A percentile compares a stretch with the other conserved stretches of the same genome.
phyloP scores from a whole-genome alignment of 1,139 yeast species.

The Magnusiomyces paraingens region DNA sequence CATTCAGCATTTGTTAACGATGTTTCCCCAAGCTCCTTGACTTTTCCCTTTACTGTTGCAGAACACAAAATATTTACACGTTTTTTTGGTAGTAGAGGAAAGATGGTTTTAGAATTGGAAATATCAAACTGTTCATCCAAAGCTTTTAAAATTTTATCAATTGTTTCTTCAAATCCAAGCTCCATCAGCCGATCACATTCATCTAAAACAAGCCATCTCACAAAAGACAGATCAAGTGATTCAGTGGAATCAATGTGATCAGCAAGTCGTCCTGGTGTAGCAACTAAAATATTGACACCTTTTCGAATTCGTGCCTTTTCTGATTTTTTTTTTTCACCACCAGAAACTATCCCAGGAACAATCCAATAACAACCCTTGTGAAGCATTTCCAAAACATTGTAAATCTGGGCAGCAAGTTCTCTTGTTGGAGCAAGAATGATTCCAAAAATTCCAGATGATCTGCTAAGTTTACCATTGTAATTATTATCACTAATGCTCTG shows the following conservation, averaged over 20 bases:
- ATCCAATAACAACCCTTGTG: constrained; percentile 64
- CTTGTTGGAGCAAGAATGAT: constrained; percentile 86
- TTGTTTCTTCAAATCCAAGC: constrained; percentile 90
- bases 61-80: constrained; percentile 84
- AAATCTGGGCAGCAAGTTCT: constrained; percentile 90
- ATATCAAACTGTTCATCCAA: constrained; percentile 9
- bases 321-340: constrained; percentile 89
- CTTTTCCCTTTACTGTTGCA: constrained; percentile 84
- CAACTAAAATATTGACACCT: constrained; percentile 83
- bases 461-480: constrained; percentile 33
- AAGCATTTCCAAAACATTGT: constrained; percentile 66
- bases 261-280: constrained; percentile 86
- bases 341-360: constrained; percentile 90
- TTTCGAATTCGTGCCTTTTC: constrained; percentile 87
- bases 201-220: constrained; percentile 80
- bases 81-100: constrained; percentile 47
- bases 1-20: constrained; percentile 63
- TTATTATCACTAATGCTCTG: constrained; percentile 24
- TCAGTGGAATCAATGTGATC: constrained; percentile 90
- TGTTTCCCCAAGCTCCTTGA: constrained; percentile 70
- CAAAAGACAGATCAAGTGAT: constrained; percentile 60
- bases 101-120: constrained; percentile 22
- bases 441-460: constrained; percentile 86
- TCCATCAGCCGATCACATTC: constrained; percentile 96
- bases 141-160: constrained; percentile 58